A percentile compares a stretch with the other conserved stretches of the same genome.
These are phyloP conservation scores for Blastocystis sp. DNA, from an alignment of 352 stramenopile genomes.

Conservation along the genomic window DNA sequence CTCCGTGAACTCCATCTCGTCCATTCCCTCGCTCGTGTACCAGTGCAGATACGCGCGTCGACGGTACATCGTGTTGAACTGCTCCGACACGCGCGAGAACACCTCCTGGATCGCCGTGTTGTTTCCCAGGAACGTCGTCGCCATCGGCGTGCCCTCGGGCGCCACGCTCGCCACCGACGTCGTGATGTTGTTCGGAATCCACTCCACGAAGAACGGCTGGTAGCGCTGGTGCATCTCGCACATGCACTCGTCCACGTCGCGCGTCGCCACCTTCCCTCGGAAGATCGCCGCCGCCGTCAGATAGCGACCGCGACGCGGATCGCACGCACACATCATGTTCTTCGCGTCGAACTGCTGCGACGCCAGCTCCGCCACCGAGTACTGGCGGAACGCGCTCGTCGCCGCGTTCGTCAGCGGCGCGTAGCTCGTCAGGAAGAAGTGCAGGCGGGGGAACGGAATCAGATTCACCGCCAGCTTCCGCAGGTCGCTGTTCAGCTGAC, in stretches of 20 bases:
- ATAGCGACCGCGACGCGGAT: conserved; percentile 95
- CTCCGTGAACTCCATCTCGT: conserved; percentile 99
- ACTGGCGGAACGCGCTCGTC: conserved; percentile 89
- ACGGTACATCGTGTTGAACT: conserved; percentile 99
- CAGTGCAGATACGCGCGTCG: conserved; percentile 99
- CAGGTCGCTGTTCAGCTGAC: conserved; percentile 95
- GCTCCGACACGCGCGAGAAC: conserved; percentile 97
- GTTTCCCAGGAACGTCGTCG: conserved; percentile 94
- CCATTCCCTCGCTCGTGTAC: conserved; percentile 99
- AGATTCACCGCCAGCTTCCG: conserved; percentile 94
- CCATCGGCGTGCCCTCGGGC: conserved; percentile 92
- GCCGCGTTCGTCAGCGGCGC: conserved; percentile 84
- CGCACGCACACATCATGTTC: conserved; percentile 99
- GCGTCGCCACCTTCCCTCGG: conserved; percentile 94
- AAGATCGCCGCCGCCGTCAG: conserved; percentile 97
- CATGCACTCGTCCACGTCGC: conserved; percentile 98
- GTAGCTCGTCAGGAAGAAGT: conserved; percentile 99
- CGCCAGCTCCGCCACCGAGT: conserved; percentile 93
- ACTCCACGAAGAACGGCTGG: conserved; percentile 98
- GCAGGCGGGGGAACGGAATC: conserved; percentile 94
- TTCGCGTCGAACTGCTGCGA: conserved; percentile 97
- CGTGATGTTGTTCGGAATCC: conserved; percentile 99
- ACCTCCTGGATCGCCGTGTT: conserved; percentile 97
- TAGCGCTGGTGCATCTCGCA: conserved; percentile 99
- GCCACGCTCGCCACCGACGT: conserved; percentile 96